Base-by-base conservation (phyloP, 768 basidiomycete species). In the Lactarius deliciosus region DNA sequence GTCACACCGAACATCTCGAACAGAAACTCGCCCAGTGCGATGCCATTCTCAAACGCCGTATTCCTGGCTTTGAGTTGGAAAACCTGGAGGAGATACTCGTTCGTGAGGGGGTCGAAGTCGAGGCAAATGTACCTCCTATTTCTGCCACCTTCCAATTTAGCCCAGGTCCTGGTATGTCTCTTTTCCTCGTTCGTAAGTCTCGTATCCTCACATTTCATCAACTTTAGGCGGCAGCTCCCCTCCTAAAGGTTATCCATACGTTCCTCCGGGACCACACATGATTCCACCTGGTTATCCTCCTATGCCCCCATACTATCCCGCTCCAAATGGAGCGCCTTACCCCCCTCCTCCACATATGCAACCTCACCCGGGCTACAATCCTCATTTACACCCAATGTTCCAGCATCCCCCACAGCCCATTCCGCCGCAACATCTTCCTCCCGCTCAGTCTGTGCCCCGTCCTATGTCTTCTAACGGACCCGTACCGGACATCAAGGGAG, bases 1-100 rank as follows among this genome's bases (percentile, higher is more conserved):
- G 92, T 41, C 88, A 94, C 76, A 89, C 90, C 0, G 92, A 93
- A 74, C 88, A 83, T 68, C 78, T 94, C 75, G 92, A 94, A 79
- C 84, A 86, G 70, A 88, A 91, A 79, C 83, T 94, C 58, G 80
- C 83, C 0, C 89, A 91, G 69, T 93, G 91, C 73, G 85, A 87
- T 68, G 87, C 87, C 20, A 85, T 94, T 55, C 85, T 94, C 72
- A 90, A 90, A 77, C 85, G 85, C 25, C 85, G 85, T 71, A 80
- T 87, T 62, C 86, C 88, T 0, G 85, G 81, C 67, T 94, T 92
- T 74, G 81, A 81, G 54, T 79, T 91, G 61, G 83, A 84, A 1
- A 82, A 81, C 69, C 79, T 94, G 73, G 89, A 93, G 28, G 85
- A 86, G 0, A 77, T 86, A 57, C 80, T 87, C 60, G 81, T 79